Conservation (phyloP, 768 basidiomycete genomes). For the Lactifluus hygrophoroides region DNA sequence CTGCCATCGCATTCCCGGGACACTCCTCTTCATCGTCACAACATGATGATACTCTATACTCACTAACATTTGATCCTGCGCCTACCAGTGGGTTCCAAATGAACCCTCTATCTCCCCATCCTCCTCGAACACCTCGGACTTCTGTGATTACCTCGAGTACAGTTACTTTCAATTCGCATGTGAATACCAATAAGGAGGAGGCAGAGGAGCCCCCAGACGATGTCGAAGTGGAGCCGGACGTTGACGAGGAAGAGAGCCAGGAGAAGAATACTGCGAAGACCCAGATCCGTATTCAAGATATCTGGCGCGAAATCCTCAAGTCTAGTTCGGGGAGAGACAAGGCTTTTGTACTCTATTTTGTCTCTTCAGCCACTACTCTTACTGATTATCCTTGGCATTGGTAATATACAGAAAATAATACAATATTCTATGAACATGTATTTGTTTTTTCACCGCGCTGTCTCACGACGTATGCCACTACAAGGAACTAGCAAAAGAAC, state of each 20-base stretch:
- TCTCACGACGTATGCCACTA: slow-evolving; percentile 40
- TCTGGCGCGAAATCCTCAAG: slow-evolving; percentile 74
- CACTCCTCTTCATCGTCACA: slow-evolving; percentile 35
- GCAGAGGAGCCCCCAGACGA: slow-evolving; percentile 21
- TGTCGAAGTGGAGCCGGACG: slow-evolving; percentile 27
- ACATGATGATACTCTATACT: slow-evolving; percentile 41
- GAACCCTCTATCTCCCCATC: slow-evolving; percentile 73
- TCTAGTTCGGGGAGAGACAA: slow-evolving; percentile 80
- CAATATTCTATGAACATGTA: slow-evolving; percentile 76
- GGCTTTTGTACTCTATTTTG: slow-evolving; percentile 53
- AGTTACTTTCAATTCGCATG: slow-evolving; percentile 27
- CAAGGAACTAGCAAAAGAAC: slow-evolving; percentile 36
- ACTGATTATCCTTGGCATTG: background rate
- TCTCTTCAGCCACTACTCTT: background rate
- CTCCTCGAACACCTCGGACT: slow-evolving; percentile 65
- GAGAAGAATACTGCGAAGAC: slow-evolving; percentile 28
- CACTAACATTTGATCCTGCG: slow-evolving; percentile 45
- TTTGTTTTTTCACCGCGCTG: slow-evolving; percentile 55
- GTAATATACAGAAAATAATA: slow-evolving; percentile 60
- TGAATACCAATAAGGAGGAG: slow-evolving; percentile 35
- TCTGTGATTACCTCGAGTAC: slow-evolving; percentile 30
- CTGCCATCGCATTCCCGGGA: slow-evolving; percentile 55
- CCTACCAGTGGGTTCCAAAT: slow-evolving; percentile 54
- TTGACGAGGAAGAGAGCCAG: slow-evolving; percentile 27
- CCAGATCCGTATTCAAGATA: slow-evolving; percentile 51